Evolutionary conservation across 176 grass and related monocot species (phyloP).

Genomic region (Carex myosuroides): DNA sequence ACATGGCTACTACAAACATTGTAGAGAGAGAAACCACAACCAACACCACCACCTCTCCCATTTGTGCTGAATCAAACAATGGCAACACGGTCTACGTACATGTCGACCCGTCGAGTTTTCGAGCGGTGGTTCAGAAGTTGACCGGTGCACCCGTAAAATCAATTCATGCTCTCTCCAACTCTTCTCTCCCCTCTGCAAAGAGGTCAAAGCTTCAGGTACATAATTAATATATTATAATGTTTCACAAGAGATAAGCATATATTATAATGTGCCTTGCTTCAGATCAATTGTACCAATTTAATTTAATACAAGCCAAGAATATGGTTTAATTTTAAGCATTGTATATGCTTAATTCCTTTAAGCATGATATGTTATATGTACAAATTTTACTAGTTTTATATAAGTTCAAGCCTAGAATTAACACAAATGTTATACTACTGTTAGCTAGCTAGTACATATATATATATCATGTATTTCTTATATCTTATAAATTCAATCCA

Average conservation of each 20-base stretch:
- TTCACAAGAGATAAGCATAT: not conserved
- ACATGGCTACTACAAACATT: constrained; percentile 3
- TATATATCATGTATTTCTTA: not conserved
- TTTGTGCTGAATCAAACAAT: constrained; percentile 6
- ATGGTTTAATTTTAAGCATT: not conserved
- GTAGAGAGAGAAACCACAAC: constrained; percentile 21
- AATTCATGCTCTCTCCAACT: not conserved
- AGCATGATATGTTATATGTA: not conserved
- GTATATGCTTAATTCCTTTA: too few relatives aligned
- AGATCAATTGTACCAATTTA: not conserved
- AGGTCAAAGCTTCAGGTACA: constrained; percentile 60
- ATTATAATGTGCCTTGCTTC: not conserved
- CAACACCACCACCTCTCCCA: not conserved
- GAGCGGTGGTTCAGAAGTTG: constrained; percentile 60
- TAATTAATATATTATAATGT: not conserved
- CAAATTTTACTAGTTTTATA: not conserved
- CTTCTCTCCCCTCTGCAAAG: constrained; percentile 19
- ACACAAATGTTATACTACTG: not conserved
- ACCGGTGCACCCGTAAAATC: constrained; percentile 31
- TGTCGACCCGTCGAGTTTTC: constrained; percentile 59
- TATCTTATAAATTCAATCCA: not conserved
- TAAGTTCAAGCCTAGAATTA: not conserved
- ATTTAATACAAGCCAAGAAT: not conserved
- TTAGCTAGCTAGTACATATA: not conserved
- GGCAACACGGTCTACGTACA: constrained; percentile 56